These are phyloP conservation scores for Arthrobotrys conoides DNA, from an alignment of 2,329 filamentous ascomycete genomes.

Conservation along the genomic window DNA sequence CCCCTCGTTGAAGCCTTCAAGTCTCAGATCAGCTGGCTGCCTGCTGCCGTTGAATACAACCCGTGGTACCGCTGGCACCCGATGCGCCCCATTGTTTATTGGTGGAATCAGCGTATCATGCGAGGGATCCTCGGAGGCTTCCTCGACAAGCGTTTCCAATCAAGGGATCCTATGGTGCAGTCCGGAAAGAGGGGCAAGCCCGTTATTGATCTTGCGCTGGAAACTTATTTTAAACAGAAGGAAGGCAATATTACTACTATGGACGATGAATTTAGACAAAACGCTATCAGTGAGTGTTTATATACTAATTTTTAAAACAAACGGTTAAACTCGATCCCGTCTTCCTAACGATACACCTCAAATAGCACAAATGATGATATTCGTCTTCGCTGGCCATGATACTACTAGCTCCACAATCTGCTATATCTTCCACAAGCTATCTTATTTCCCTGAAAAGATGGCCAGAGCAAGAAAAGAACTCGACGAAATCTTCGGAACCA, in stretches of 20 bases:
- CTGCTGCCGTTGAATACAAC: constrained; percentile 22
- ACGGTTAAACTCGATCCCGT: constrained; percentile 1
- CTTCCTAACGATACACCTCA: not conserved
- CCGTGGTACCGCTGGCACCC: constrained; percentile 48
- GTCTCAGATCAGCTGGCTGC: constrained; percentile 52
- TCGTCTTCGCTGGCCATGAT: constrained; percentile 68
- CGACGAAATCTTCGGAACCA: constrained; percentile 70
- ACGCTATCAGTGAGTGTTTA: constrained; percentile 64
- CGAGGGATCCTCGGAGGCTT: constrained; percentile 41
- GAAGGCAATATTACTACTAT: constrained; percentile 60
- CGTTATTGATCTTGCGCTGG: constrained; percentile 54
- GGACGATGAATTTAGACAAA: constrained; percentile 62
- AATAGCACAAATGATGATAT: constrained; percentile 63
- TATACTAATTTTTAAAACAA: constrained; percentile 62
- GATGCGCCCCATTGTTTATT: constrained; percentile 40
- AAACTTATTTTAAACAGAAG: constrained; percentile 61
- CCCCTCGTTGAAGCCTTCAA: constrained; percentile 57
- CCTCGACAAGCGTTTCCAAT: constrained; percentile 48
- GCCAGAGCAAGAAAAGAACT: constrained; percentile 69
- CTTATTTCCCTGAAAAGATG: constrained; percentile 65
- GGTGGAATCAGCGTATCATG: constrained; percentile 57
- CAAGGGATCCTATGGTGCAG: constrained; percentile 18
- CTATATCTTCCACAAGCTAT: constrained; percentile 68
- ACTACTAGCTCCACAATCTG: constrained; percentile 66
- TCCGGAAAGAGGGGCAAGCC: constrained; percentile 46